Evolutionary conservation across 208 protist genomes (phyloP), one percentile per base, ranked within the genome.

Genomic region (Trypanosoma theileri): DNA sequence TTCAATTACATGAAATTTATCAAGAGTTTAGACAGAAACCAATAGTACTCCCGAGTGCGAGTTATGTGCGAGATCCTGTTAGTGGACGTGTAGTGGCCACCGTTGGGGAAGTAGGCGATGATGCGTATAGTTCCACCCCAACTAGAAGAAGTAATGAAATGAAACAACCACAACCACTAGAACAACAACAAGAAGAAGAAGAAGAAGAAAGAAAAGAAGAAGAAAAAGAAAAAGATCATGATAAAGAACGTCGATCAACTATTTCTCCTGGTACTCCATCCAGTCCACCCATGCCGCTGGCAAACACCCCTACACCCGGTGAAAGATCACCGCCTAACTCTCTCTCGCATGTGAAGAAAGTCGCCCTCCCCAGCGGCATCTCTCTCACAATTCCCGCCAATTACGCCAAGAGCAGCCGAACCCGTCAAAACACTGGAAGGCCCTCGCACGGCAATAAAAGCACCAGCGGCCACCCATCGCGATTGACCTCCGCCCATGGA

Each of bases 11-110:
- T 13, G 63, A 82, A 3, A 63, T 95, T 19, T 95, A 79, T 65
- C 85, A 95, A 58, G 71, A 89, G 24, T 88, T 95, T 53, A 77
- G 85, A 24, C 68, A 82, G 55, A 70, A 71, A 53, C 89, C 89
- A 14, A 75, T 89, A 26, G 68, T 95, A 45, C 50, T 95, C 44
- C 89, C 89, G 6, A 72, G 69, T 4, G 86, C 69, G 1, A 60
- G 44, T 40, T 95, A 83, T 69, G 75, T 76, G 57, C 70, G 83
- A 62, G 83, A 95, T 57, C 35, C 76, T 11, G 59, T 17, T 24
- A 86, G 71, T 2, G 86, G 89, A 13, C 75, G 73, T 22, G 84
- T 95, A 42, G 46, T 62, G 0, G 76, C 82, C 1, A 62, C 56
- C 44, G 53, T 88, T 9, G 69, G 64, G 41, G 52, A 64, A 14